Base-by-base conservation (phyloP, 1,284 basidiomycete species). In the Sanghuangporus baumii region DNA sequence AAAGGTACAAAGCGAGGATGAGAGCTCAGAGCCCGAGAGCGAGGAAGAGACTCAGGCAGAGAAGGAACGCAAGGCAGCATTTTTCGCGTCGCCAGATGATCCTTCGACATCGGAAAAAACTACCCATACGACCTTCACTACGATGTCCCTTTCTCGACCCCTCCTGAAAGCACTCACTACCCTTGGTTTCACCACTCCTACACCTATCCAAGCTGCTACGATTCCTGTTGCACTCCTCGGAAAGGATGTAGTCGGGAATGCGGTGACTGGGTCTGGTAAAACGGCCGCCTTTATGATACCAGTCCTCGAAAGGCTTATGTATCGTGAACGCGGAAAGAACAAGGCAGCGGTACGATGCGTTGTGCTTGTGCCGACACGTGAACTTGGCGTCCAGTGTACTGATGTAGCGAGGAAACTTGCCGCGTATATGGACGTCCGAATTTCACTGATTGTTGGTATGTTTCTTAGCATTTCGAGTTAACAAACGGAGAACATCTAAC, bases 281-380 rank as follows among this genome's bases (percentile, higher is more conserved):
- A 98, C 96, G 1, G 95, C 94, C 9, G 96, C 96, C 9, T 98
- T 98, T 77, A 89, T 92, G 72, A 88, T 98, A 65, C 96, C 96
- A 47, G 91, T 97, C 74, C 78, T 98, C 47, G 96, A 98, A 71
- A 88, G 96, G 66, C 79, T 98, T 50, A 77, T 94, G 63, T 96
- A 95, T 73, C 84, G 95, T 63, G 93, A 96, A 69, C 87, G 91
- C 66, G 89, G 91, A 26, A 91, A 87, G 72, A 88, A 85, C 66
- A 88, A 91, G 7, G 88, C 91, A 50, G 93, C 93, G n/a, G 96
- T 92, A n/a, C 83, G 96, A 62, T 97, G 96, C 70, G 84, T 98
- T 31, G 82, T 98, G 20, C 85, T 98, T 54, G 93, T 93, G 34
- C 96, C 96, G 1, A 98, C 96, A 4, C 85, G 96, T 71, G 96